These are phyloP conservation scores for Planoprotostelium fungivorum DNA, from an alignment of 78 protist species.

Conservation along the genomic window DNA sequence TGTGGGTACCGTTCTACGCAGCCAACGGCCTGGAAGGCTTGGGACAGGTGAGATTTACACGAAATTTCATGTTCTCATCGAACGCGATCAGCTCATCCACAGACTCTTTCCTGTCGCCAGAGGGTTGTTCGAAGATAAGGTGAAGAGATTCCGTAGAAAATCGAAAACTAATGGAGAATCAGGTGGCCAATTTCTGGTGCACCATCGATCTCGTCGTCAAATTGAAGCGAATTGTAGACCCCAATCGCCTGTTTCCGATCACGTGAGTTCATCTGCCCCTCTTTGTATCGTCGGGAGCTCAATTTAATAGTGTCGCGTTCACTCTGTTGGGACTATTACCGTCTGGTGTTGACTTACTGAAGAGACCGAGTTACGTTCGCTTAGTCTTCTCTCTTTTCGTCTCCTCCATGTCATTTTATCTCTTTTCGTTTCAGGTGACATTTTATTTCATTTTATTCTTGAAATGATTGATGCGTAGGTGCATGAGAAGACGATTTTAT, in stretches of 20 bases:
- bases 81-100: conserved; percentile 60
- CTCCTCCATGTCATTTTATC: conserved; percentile 77
- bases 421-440: conserved; percentile 81
- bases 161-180: neutral
- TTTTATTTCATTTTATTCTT: neutral
- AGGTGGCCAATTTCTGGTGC: conserved; percentile 95
- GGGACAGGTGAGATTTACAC: neutral
- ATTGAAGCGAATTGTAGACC: conserved; percentile 11
- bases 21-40: neutral
- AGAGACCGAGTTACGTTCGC: neutral
- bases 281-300: neutral
- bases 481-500: conserved; percentile 88
- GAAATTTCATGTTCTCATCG: conserved; percentile 3
- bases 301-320: neutral
- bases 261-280: conserved; percentile 23
- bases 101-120: conserved; percentile 88
- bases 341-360: neutral
- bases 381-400: conserved; percentile 32
- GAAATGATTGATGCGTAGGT: conserved; percentile 27
- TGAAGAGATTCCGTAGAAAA: neutral
- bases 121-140: conserved; percentile 91
- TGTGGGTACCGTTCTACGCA: neutral
- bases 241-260: conserved; percentile 9
- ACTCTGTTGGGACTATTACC: conserved; percentile 42
- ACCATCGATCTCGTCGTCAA: conserved; percentile 55